Percentiles rank a stretch among this genome's conserved stretches.
Evolutionary conservation across 164 flowering plant species (phyloP).

Genomic region (Platanus orientalis): DNA sequence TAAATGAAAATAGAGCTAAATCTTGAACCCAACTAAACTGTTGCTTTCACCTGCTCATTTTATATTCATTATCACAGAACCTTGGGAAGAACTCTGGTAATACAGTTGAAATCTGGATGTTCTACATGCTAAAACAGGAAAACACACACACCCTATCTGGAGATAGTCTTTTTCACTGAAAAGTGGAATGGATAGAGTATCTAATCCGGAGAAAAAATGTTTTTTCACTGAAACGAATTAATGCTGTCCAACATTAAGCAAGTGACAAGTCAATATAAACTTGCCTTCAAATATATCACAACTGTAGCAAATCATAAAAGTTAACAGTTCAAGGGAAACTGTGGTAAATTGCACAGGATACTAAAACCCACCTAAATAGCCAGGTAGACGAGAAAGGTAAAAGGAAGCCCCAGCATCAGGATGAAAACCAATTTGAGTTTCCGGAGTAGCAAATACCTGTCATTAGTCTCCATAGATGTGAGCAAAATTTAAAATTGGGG

Average conservation of each 20-base stretch:
- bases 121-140: too few species aligned
- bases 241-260: too few species aligned
- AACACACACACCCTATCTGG: too few species aligned
- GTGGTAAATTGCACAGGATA: neutral
- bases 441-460: slow-evolving; percentile 76
- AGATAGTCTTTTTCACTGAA: too few species aligned
- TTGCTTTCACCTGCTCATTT: neutral
- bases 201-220: too few species aligned
- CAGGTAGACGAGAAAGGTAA: slow-evolving; percentile 82
- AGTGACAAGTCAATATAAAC: too few species aligned
- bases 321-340: neutral
- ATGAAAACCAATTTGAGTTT: slow-evolving; percentile 85
- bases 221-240: too few species aligned
- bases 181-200: too few species aligned
- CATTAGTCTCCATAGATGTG: slow-evolving; percentile 9
- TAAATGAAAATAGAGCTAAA: too few species aligned
- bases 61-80: neutral
- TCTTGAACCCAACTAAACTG: neutral
- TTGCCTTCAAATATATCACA: too few species aligned
- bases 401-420: slow-evolving; percentile 94
- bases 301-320: neutral
- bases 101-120: too few species aligned
- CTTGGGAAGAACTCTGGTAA: neutral
- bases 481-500: slow-evolving; percentile 5
- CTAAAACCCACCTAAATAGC: slow-evolving; percentile 56